A percentile compares a stretch with the other conserved stretches of the same genome.
Conservation (phyloP, 768 basidiomycete genomes). For the Lyophyllum decastes region DNA sequence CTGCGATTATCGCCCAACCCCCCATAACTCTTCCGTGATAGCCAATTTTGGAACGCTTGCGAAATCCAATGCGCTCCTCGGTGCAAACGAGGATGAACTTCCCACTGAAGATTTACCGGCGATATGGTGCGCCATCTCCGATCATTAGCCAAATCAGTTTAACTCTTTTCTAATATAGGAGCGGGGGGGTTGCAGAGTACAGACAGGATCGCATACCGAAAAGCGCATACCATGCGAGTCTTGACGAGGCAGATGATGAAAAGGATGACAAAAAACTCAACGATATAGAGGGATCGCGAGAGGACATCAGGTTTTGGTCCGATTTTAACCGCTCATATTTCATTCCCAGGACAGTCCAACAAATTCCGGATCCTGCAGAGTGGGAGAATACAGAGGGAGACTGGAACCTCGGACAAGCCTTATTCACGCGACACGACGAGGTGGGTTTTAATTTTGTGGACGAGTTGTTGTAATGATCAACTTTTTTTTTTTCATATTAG, state of each 20-base stretch:
- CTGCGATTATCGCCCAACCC: constrained; percentile 1
- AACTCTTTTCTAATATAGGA: constrained; percentile 30
- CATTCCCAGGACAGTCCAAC: constrained; percentile 65
- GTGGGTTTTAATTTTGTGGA: constrained; percentile 32
- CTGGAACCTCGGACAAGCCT: constrained; percentile 56
- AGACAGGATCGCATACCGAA: constrained; percentile 52
- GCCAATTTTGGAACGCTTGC: constrained; percentile 69
- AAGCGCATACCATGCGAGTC: constrained; percentile 55
- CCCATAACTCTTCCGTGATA: constrained; percentile 23
- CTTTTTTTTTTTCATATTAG: constrained; percentile 38
- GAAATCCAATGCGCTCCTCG: constrained; percentile 39
- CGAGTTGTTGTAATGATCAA: neutral
- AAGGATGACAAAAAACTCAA: neutral
- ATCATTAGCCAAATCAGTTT: neutral
- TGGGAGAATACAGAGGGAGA: constrained; percentile 55
- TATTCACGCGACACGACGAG: constrained; percentile 55
- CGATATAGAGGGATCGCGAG: constrained; percentile 12
- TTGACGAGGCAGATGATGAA: constrained; percentile 27
- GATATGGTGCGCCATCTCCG: constrained; percentile 19
- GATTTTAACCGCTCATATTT: constrained; percentile 69
- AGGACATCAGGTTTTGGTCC: constrained; percentile 62
- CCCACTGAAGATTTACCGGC: constrained; percentile 11
- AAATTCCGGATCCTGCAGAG: constrained; percentile 56
- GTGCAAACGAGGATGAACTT: constrained; percentile 25
- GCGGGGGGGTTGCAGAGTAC: constrained; percentile 47